Evolutionary conservation across 257 asterid species (phyloP).

Genomic region (Salvia rosmarinus): DNA sequence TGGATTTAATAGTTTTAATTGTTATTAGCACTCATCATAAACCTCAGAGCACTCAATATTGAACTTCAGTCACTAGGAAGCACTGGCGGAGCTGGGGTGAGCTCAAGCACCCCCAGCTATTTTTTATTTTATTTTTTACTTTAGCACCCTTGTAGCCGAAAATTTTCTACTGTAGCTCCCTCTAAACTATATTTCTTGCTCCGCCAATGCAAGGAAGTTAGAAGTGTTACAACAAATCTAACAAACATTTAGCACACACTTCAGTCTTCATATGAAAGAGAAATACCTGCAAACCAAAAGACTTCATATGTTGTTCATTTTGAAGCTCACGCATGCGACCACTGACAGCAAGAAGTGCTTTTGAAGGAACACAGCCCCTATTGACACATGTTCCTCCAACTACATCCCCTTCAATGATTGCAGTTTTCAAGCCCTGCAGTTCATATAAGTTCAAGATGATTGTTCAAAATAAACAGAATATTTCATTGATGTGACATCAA

Average conservation of each 20-base stretch:
- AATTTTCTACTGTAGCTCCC: too few species aligned
- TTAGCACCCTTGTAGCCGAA: too few species aligned
- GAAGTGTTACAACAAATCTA: background rate
- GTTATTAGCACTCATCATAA: slow-evolving; percentile 11
- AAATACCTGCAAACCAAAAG: slow-evolving; percentile 85
- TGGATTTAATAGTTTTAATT: slow-evolving; percentile 14
- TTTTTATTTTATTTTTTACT: too few species aligned
- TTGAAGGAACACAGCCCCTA: slow-evolving; percentile 92
- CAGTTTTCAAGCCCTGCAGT: slow-evolving; percentile 84
- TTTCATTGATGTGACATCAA: slow-evolving; percentile 7
- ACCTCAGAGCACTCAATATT: background rate
- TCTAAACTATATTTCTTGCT: too few species aligned
- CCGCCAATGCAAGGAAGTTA: background rate
- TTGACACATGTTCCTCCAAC: slow-evolving; percentile 94
- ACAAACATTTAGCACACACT: background rate
- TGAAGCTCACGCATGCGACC: slow-evolving; percentile 95
- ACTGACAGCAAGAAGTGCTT: slow-evolving; percentile 89
- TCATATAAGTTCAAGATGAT: slow-evolving; percentile 18
- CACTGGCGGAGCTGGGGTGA: too few species aligned
- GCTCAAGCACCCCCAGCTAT: too few species aligned
- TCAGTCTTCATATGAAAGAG: slow-evolving; percentile 27
- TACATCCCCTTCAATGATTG: slow-evolving; percentile 84
- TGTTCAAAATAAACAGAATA: slow-evolving; percentile 23
- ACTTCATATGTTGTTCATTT: slow-evolving; percentile 80
- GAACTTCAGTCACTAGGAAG: slow-evolving; percentile 8